Percentiles rank a stretch among this genome's conserved stretches.
These are phyloP conservation scores for Viridothelium virens DNA, from an alignment of 495 filamentous ascomycete genomes.

Conservation along the genomic window DNA sequence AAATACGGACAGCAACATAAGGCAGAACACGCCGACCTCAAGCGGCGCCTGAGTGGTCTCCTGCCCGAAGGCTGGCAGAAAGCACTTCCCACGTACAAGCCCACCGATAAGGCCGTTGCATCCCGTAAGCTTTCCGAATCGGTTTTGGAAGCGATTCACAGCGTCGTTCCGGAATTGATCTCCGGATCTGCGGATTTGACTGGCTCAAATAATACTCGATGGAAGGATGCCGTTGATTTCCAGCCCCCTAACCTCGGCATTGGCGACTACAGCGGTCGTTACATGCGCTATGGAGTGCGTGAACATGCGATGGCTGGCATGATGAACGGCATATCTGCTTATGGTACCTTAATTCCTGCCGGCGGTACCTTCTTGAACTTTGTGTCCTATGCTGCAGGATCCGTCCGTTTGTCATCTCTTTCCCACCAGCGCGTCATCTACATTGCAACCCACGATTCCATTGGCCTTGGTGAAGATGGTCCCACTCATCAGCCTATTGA, in stretches of 20 bases:
- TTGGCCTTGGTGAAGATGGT: constrained; percentile 97
- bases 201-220: constrained; percentile 95
- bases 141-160: constrained; percentile 82
- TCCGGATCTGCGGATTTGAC: constrained; percentile 97
- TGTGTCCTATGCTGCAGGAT: constrained; percentile 94
- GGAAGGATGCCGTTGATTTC: constrained; percentile 96
- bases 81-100: constrained; percentile 83
- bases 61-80: constrained; percentile 98
- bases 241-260: constrained; percentile 80
- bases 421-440: constrained; percentile 90
- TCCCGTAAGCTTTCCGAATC: constrained; percentile 93
- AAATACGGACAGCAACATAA: constrained; percentile 75
- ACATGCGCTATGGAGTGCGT: constrained; percentile 94
- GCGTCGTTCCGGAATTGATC: constrained; percentile 76
- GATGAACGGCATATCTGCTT: constrained; percentile 95
- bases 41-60: constrained; percentile 69
- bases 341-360: constrained; percentile 90
- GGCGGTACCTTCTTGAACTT: constrained; percentile 99
- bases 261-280: constrained; percentile 83
- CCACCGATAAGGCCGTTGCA: constrained; percentile 73
- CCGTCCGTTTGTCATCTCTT: constrained; percentile 86
- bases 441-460: constrained; percentile 98
- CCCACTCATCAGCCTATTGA: constrained; percentile 99
- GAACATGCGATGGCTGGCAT: constrained; percentile 97
- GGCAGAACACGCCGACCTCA: constrained; percentile 68